Conservation (phyloP, 2,329 filamentous ascomycete species). For the Drechslera avenae region DNA sequence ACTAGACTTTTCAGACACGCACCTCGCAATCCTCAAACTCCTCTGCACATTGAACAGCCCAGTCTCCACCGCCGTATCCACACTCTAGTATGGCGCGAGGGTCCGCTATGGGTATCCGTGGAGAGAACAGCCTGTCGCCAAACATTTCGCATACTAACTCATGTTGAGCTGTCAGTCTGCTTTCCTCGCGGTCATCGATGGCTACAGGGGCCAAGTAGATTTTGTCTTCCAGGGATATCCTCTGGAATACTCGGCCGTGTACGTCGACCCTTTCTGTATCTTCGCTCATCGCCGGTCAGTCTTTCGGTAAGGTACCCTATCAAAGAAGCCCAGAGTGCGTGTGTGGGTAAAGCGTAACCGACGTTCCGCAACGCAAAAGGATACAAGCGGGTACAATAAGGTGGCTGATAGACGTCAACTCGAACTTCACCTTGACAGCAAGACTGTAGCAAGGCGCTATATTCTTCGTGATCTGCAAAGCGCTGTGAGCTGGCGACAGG, state of each 20-base stretch:
- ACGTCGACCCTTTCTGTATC: conserved; percentile 35
- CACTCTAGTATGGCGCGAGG: conserved; percentile 47
- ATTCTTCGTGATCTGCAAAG: conserved; percentile 4
- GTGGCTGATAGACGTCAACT: neutral
- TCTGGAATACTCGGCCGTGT: conserved; percentile 48
- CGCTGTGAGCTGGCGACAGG: conserved; percentile 16
- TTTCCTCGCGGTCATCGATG: conserved; percentile 46
- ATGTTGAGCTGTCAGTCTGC: conserved; percentile 44
- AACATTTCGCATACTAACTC: conserved; percentile 40
- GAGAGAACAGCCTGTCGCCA: conserved; percentile 36
- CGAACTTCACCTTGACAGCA: conserved; percentile 1
- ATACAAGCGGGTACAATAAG: neutral
- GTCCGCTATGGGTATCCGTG: conserved; percentile 30
- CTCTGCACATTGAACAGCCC: conserved; percentile 46
- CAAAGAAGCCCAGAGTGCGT: neutral
- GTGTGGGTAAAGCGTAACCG: neutral
- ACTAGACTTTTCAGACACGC: conserved; percentile 13
- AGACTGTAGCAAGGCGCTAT: conserved; percentile 2
- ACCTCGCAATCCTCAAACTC: conserved; percentile 47
- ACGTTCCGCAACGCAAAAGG: neutral
- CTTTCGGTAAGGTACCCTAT: neutral
- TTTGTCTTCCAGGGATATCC: conserved; percentile 42
- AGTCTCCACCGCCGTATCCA: conserved; percentile 48
- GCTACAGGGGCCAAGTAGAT: conserved; percentile 49
- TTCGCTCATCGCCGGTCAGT: conserved; percentile 20